Base-by-base conservation (phyloP, 345 rosid genomes). In the Anacardium occidentale region DNA sequence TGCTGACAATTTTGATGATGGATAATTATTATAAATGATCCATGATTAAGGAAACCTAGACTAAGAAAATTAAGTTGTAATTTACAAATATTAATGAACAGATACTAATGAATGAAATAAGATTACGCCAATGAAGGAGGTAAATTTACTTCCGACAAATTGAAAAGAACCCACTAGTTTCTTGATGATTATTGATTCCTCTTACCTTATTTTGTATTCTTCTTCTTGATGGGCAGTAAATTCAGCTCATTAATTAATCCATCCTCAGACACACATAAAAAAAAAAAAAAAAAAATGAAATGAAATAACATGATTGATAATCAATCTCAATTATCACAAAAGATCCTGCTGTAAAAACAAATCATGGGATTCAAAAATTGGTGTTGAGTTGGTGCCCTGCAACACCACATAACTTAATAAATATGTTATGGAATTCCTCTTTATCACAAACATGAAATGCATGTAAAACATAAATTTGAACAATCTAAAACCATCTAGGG, bases 311-410 rank as follows among this genome's bases (percentile, higher is more conserved):
- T 29, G 32, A 29, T 86, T 80, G 76, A 73, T 77, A 84, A 90
- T 84, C 75, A 83, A 77, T 78, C 79, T 69, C 79, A 74, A 70
- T 75, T 81, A 83, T 86, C 67, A 77, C 74, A 58, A 52, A 63
- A 66, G 60, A 70, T 76, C 70, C 59, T 72, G 74, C 69, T 37
- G 82, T 70, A 71, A 81, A 79, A 71, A 81, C 75, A 80, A 85
- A 88, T 90, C 80, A 90, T 89, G 89, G 80, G 82, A 75, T 78
- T 76, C 29, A 53, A 76, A 84, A 78, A 81, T 68, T 75, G 74
- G 76, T 90, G 90, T 76, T 83, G 67, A 29, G 32, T 29, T 29
- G 32, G 32, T 29, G 32, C 32, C 32, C 32, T 29, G 32, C 32
- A 29, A 29, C 32, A 29, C 1, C 32, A 29, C 79, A 80, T 76